Conservation (phyloP, 768 basidiomycete species). For the Auriculariales sp. region DNA sequence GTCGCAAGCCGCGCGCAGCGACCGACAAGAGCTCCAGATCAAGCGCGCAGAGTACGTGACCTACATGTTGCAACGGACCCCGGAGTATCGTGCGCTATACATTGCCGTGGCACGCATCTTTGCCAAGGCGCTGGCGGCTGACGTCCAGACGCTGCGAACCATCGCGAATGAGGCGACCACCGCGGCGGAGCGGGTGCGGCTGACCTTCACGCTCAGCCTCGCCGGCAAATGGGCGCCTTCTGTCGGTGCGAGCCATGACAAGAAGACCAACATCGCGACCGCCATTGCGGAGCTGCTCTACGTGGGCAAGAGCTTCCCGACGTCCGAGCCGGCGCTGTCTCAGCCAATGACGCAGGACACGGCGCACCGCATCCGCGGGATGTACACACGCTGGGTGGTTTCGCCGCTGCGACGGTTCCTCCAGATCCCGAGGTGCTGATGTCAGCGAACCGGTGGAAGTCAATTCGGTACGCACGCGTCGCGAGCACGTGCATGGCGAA, state of each 20-base stretch:
- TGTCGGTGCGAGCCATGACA: constrained; percentile 43
- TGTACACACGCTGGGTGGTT: constrained; percentile 45
- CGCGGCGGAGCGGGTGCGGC: constrained; percentile 10
- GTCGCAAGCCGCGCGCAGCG: constrained; percentile 1
- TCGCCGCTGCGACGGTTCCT: constrained; percentile 34
- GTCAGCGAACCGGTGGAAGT: constrained; percentile 41
- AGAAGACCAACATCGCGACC: constrained; percentile 47
- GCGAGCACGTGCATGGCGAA: constrained; percentile 46
- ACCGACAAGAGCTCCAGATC: constrained; percentile 8
- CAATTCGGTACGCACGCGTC: constrained; percentile 42
- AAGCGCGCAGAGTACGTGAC: constrained; percentile 5
- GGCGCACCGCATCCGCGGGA: constrained; percentile 34
- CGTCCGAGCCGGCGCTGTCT: constrained; percentile 11
- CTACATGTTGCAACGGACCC: constrained; percentile 15
- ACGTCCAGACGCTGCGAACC: constrained; percentile 25
- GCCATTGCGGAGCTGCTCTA: constrained; percentile 44
- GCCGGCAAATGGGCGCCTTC: constrained; percentile 62
- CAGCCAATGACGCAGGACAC: constrained; percentile 12
- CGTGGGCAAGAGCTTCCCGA: constrained; percentile 14
- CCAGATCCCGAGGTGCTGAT: constrained; percentile 42
- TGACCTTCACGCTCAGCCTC: constrained; percentile 35
- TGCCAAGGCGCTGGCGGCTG: constrained; percentile 32
- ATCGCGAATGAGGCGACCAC: constrained; percentile 19
- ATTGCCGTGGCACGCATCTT: constrained; percentile 48
- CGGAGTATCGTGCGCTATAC: constrained; percentile 48